phyloP scores from a whole-genome alignment of 768 basidiomycete species.

The Asterophora parasitica region DNA sequence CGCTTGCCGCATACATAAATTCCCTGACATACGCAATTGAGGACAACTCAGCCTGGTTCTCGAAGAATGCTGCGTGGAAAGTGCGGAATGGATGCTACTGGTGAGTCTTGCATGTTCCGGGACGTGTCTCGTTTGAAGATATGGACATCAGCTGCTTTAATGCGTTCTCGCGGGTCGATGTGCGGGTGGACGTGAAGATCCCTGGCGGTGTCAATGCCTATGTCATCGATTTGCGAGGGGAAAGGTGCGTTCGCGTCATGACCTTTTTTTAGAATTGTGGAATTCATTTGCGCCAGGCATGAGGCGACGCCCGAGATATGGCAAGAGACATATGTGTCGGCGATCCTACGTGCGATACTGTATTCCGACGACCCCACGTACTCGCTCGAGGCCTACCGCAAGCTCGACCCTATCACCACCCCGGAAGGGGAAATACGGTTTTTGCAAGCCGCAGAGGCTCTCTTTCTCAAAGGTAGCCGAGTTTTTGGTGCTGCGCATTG shows the following conservation, averaged over 20 bases:
- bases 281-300: constrained; percentile 45
- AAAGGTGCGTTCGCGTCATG: constrained; percentile 57
- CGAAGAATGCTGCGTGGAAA: constrained; percentile 80
- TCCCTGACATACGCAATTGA: constrained; percentile 96
- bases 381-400: constrained; percentile 88
- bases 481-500: not conserved
- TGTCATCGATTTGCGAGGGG: constrained; percentile 89
- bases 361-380: constrained; percentile 96
- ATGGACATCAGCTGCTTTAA: constrained; percentile 78
- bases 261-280: not conserved
- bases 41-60: constrained; percentile 89
- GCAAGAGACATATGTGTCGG: constrained; percentile 97
- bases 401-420: constrained; percentile 89
- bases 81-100: constrained; percentile 92
- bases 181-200: constrained; percentile 97
- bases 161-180: constrained; percentile 94
- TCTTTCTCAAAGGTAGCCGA: constrained; percentile 72
- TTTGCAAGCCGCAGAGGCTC: constrained; percentile 80
- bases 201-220: constrained; percentile 96
- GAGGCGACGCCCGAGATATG: constrained; percentile 90
- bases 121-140: not conserved
- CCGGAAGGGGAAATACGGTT: constrained; percentile 88
- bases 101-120: constrained; percentile 36
- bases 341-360: constrained; percentile 83
- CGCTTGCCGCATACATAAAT: constrained; percentile 96